Percentiles rank a stretch among this genome's conserved stretches.
phyloP scores from a whole-genome alignment of 495 filamentous ascomycete genomes.

The Chaetomidium leptoderma region DNA sequence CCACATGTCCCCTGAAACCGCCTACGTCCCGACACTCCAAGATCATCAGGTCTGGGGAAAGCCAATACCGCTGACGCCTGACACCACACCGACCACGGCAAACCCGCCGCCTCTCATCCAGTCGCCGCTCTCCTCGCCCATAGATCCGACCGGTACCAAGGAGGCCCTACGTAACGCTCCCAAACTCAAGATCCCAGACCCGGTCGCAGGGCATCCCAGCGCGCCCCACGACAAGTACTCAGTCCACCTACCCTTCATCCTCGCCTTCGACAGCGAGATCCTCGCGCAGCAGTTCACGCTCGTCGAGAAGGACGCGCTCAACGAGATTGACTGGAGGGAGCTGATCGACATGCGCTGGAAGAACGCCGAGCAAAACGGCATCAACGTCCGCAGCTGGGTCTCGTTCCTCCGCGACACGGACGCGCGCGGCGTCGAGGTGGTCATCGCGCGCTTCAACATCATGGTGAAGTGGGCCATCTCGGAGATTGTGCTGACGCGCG shows the following conservation, averaged over 20 bases:
- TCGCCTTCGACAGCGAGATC: slow-evolving; percentile 83
- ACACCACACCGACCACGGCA: slow-evolving; percentile 46
- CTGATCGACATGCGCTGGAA: slow-evolving; percentile 92
- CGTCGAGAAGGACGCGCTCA: slow-evolving; percentile 92
- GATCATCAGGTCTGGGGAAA: slow-evolving; percentile 46
- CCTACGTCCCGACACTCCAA: slow-evolving; percentile 33
- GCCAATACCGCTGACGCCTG: slow-evolving; percentile 50
- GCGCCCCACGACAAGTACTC: slow-evolving; percentile 28
- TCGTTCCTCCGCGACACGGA: slow-evolving; percentile 79
- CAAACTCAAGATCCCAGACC: slow-evolving; percentile 28
- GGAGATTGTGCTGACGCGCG: slow-evolving; percentile 79
- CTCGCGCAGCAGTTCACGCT: slow-evolving; percentile 93
- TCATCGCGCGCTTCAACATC: slow-evolving; percentile 93
- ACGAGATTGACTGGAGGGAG: slow-evolving; percentile 97
- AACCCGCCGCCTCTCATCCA: slow-evolving; percentile 25
- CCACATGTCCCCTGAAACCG: slow-evolving; percentile 41
- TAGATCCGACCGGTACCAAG: slow-evolving; percentile 37
- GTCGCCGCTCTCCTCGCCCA: slow-evolving; percentile 28
- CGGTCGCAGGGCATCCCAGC: slow-evolving; percentile 16
- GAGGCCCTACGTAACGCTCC: slow-evolving; percentile 39
- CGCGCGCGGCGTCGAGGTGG: slow-evolving; percentile 86
- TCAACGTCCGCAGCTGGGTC: slow-evolving; percentile 77
- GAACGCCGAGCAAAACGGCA: slow-evolving; percentile 55
- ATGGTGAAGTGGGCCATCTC: slow-evolving; percentile 97
- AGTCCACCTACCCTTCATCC: slow-evolving; percentile 81